phyloP scores from a whole-genome alignment of 352 stramenopile species.

The Globisporangium megalacanthum region DNA sequence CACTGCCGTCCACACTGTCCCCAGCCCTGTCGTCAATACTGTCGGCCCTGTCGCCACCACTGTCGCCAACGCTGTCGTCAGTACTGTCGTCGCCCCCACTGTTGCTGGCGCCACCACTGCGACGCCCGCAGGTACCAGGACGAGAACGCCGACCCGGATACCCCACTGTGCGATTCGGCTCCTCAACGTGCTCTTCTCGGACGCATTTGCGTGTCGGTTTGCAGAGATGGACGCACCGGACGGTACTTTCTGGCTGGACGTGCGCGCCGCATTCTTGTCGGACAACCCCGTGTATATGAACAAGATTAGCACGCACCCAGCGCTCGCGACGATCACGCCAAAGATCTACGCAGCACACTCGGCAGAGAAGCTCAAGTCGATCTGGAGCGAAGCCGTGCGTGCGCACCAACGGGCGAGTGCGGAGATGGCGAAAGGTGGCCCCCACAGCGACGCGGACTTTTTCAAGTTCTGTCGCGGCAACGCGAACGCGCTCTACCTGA shows the following conservation, averaged over 20 bases:
- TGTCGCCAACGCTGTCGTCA: no score
- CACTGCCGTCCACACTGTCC: no score
- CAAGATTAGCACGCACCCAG: background rate
- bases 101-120: no score
- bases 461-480: background rate
- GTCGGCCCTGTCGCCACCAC: no score
- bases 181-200: slow-evolving; percentile 5
- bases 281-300: background rate
- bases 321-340: background rate
- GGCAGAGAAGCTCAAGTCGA: background rate
- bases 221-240: background rate
- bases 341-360: background rate
- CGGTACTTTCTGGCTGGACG: background rate
- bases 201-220: background rate
- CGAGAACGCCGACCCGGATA: background rate
- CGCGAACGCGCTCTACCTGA: background rate
- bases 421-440: background rate
- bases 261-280: slow-evolving; percentile 1
- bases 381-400: background rate
- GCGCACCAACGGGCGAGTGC: background rate
- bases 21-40: no score
- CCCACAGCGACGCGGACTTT: background rate
- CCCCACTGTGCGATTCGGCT: slow-evolving; percentile 1
- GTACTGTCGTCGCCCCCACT: no score
- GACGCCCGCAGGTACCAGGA: no score